A percentile compares a stretch with the other conserved stretches of the same genome.
Evolutionary conservation across 352 stramenopile species (phyloP).

Genomic region (Pythium utonaiense): DNA sequence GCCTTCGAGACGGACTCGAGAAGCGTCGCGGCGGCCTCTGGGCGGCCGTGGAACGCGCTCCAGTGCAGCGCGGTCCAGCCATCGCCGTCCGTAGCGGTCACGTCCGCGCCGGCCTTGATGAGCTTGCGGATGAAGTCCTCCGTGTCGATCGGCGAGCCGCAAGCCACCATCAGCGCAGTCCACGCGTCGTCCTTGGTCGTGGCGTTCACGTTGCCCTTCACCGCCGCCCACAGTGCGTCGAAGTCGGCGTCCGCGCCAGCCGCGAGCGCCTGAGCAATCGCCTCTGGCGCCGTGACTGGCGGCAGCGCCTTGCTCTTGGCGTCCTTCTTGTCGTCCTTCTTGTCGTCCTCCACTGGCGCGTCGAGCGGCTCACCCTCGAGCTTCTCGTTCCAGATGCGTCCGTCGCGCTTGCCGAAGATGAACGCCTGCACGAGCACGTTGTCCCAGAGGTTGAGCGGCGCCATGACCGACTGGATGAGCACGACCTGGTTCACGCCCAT

Average conservation of each 20-base stretch:
- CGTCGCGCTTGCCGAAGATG: slow-evolving; percentile 55
- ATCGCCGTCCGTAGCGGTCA: slow-evolving; percentile 65
- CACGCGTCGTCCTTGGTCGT: slow-evolving; percentile 72
- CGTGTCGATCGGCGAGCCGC: slow-evolving; percentile 74
- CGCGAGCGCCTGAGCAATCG: slow-evolving; percentile 57
- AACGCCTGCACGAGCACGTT: slow-evolving; percentile 76
- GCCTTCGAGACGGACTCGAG: slow-evolving; percentile 34
- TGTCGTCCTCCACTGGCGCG: slow-evolving; percentile 34
- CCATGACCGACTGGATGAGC: slow-evolving; percentile 84
- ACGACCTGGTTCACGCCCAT: slow-evolving; percentile 88
- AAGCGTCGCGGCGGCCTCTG: slow-evolving; percentile 61
- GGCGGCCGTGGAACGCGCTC: slow-evolving; percentile 76
- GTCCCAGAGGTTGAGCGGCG: slow-evolving; percentile 80
- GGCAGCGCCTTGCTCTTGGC: slow-evolving; percentile 22
- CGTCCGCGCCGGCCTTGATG: slow-evolving; percentile 50
- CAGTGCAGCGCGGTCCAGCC: slow-evolving; percentile 83
- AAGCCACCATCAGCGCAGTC: slow-evolving; percentile 83
- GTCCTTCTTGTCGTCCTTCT: slow-evolving; percentile 11
- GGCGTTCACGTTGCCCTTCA: slow-evolving; percentile 63
- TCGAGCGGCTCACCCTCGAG: slow-evolving; percentile 73
- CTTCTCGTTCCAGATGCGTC: slow-evolving; percentile 76
- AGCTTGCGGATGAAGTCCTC: slow-evolving; percentile 75
- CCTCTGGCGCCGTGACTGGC: slow-evolving; percentile 38
- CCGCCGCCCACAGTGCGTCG: slow-evolving; percentile 48
- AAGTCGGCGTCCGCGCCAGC: slow-evolving; percentile 73